Conservation (phyloP, 257 asterid genomes). For the Rhazya stricta region DNA sequence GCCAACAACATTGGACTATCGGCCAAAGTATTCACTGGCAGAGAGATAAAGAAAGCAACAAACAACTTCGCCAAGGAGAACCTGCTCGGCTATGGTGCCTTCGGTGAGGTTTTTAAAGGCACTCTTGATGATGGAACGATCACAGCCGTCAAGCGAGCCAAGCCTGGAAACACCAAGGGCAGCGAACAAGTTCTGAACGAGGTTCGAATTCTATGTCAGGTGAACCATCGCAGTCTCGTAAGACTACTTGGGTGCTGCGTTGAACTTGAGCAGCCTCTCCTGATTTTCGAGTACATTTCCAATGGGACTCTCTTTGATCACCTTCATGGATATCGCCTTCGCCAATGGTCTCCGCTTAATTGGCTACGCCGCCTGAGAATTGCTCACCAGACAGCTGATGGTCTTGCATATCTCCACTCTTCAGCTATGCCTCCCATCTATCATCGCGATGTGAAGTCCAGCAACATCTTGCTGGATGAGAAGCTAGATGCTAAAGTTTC, state of each 20-base stretch:
- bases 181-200: slow-evolving; percentile 49
- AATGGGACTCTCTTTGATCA: slow-evolving; percentile 55
- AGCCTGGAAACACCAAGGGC: slow-evolving; percentile 50
- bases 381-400: slow-evolving; percentile 41
- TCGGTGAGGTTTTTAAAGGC: slow-evolving; percentile 65
- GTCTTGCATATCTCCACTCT: slow-evolving; percentile 55
- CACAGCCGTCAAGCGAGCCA: slow-evolving; percentile 56
- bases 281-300: slow-evolving; percentile 43
- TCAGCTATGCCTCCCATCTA: slow-evolving; percentile 53
- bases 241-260: slow-evolving; percentile 52
- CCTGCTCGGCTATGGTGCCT: slow-evolving; percentile 54
- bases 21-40: slow-evolving; percentile 48
- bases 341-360: slow-evolving; percentile 23
- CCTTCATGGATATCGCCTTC: slow-evolving; percentile 32
- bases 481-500: slow-evolving; percentile 55
- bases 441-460: slow-evolving; percentile 56
- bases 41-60: slow-evolving; percentile 50
- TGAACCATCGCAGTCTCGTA: slow-evolving; percentile 53
- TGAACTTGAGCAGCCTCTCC: slow-evolving; percentile 51
- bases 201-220: slow-evolving; percentile 55
- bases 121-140: slow-evolving; percentile 40
- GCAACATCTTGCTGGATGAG: slow-evolving; percentile 46
- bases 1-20: slow-evolving; percentile 47
- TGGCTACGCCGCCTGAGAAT: slow-evolving; percentile 45
- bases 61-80: slow-evolving; percentile 40